phyloP scores from a whole-genome alignment of 1,284 basidiomycete species.

The Ganoderma meredithae region DNA sequence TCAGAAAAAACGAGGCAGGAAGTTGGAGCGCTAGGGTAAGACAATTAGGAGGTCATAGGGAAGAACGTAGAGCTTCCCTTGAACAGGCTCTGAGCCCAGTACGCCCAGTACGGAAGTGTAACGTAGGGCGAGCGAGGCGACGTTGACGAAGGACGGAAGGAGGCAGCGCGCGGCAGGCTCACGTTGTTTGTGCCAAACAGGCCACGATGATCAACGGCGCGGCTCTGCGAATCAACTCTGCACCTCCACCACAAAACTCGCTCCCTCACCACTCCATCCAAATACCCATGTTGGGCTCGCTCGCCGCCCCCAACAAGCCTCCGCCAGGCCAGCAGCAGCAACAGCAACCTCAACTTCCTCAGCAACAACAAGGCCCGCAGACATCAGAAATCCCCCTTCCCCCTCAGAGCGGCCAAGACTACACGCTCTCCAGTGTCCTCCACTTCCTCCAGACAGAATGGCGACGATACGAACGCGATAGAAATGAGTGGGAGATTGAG shows the following conservation, averaged over 20 bases:
- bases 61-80: conserved; percentile 1
- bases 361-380: conserved; percentile 64
- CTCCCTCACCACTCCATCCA: conserved; percentile 49
- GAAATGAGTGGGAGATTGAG: conserved; percentile 99
- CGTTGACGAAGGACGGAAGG: conserved; percentile 12
- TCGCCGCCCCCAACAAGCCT: conserved; percentile 50
- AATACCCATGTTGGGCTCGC: conserved; percentile 73
- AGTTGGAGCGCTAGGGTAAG: conserved; percentile 23
- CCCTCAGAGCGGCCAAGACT: conserved; percentile 85
- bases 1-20: conserved; percentile 35
- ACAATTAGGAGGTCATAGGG: conserved; percentile 4
- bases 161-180: conserved; percentile 14
- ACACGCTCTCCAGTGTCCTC: conserved; percentile 92
- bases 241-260: conserved; percentile 40
- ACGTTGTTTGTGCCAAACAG: conserved; percentile 40
- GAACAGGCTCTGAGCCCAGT: conserved; percentile 1
- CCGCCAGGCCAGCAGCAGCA: conserved; percentile 49
- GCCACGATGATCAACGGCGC: conserved; percentile 40
- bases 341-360: conserved; percentile 51
- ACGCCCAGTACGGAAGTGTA: conserved; percentile 15
- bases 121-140: conserved; percentile 18
- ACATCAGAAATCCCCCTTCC: conserved; percentile 70
- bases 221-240: conserved; percentile 38
- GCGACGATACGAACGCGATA: conserved; percentile 94
- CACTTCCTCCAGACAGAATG: conserved; percentile 99